Evolutionary conservation across 495 filamentous ascomycete species (phyloP).

Genomic region (Podospora pseudopauciseta): DNA sequence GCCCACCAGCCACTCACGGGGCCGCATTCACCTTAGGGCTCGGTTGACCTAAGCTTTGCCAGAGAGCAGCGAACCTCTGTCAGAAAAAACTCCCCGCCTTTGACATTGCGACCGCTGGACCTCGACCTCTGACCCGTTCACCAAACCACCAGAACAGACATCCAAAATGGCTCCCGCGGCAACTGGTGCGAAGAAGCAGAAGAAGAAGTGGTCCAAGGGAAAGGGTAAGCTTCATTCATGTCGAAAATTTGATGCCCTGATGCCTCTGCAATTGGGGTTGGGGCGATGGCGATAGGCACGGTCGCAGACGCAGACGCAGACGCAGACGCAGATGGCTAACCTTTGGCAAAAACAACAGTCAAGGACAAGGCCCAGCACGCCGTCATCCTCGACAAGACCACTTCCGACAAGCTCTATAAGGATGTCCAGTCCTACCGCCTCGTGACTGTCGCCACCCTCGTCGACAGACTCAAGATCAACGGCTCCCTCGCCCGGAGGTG

Average conservation of each 20-base stretch:
- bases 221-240: slow-evolving; percentile 50
- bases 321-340: slow-evolving; percentile 20
- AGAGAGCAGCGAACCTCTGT: slow-evolving; percentile 15
- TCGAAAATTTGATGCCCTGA: slow-evolving; percentile 12
- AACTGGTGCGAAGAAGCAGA: slow-evolving; percentile 92
- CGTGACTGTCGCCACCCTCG: slow-evolving; percentile 96
- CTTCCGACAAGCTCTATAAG: slow-evolving; percentile 90
- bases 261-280: slow-evolving; percentile 1
- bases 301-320: background rate
- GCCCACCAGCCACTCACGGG: slow-evolving; percentile 30
- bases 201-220: slow-evolving; percentile 99
- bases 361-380: slow-evolving; percentile 99
- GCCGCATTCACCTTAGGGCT: slow-evolving; percentile 34
- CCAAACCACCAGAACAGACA: slow-evolving; percentile 40
- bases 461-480: slow-evolving; percentile 99
- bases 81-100: slow-evolving; percentile 42
- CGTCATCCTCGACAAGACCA: slow-evolving; percentile 72
- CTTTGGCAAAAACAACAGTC: slow-evolving; percentile 53
- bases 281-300: too few species aligned
- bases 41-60: slow-evolving; percentile 36
- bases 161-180: slow-evolving; percentile 69
- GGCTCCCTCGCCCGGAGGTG: slow-evolving; percentile 88
- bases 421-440: slow-evolving; percentile 99
- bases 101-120: slow-evolving; percentile 33
- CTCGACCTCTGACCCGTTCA: slow-evolving; percentile 32